Conservation (phyloP, 202 grass and related monocot species). For the Eragrostis tef region DNA sequence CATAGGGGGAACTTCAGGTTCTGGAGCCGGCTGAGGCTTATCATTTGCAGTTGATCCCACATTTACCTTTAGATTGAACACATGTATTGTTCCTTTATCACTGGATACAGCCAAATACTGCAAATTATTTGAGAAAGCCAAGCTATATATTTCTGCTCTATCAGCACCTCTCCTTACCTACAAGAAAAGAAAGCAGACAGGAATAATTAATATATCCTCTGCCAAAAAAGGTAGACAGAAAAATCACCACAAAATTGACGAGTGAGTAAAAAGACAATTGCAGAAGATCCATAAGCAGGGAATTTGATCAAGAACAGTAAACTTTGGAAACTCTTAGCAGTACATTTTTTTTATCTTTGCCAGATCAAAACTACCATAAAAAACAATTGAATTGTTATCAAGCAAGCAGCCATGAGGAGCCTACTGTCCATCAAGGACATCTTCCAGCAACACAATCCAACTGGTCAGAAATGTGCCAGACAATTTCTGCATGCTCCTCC, state of each 20-base stretch:
- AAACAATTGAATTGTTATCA: neutral
- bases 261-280: neutral
- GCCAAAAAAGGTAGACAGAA: neutral
- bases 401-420: neutral
- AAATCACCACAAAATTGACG: neutral
- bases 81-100: slow-evolving; percentile 97
- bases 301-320: slow-evolving; percentile 15
- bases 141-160: slow-evolving; percentile 93
- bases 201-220: neutral
- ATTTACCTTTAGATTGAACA: slow-evolving; percentile 89
- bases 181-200: slow-evolving; percentile 30
- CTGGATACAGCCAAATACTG: slow-evolving; percentile 90
- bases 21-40: slow-evolving; percentile 65
- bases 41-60: slow-evolving; percentile 73
- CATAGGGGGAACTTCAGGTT: slow-evolving; percentile 60
- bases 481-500: neutral
- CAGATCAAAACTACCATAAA: neutral
- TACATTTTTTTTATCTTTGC: neutral
- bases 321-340: neutral
- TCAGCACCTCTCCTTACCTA: slow-evolving; percentile 97
- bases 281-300: neutral
- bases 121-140: slow-evolving; percentile 90
- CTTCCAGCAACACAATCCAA: neutral
- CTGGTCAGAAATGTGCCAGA: neutral
- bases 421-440: neutral